Base-by-base conservation (phyloP, 202 grass and related monocot species). In the Musa balbisiana region DNA sequence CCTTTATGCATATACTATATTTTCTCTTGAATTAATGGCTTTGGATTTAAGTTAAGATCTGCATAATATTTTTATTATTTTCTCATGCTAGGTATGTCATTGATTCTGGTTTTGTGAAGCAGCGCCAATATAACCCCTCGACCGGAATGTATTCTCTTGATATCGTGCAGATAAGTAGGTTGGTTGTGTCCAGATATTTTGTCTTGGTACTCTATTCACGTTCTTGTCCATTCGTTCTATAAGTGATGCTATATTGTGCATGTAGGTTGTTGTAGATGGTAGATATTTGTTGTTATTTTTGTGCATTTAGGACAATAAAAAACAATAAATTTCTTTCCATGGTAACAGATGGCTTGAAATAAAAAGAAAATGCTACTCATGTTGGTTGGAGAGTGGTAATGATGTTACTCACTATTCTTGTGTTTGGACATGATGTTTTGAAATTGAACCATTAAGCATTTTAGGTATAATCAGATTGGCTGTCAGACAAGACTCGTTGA, bases 81-180 rank as follows among this genome's bases (percentile, higher is more conserved):
- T 70, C 33, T 70, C 33, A 16, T 70, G 14, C 78, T 82, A 97
- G 93, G 52, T 97, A 86, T 29, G 90, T 97, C 67, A 92, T 97
- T 73, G 93, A 97, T 84, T 86, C 82, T 89, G 93, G 93, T 69
- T 97, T 85, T 84, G 93, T 97, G 82, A 97, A 97, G 86, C 93
- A 97, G 69, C 90, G 84, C 0, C 90, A 93, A 51, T 97, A 97
- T 80, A 97, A 97, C 75, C 93, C 93, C 49, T 91, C 86, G 20
- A 89, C 80, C 72, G 93, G 93, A 86, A 93, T 97, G 93, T 93
- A 97, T 83, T 97, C 93, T 75, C 90, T 97, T 82, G 93, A 97
- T 91, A 82, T 93, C 64, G 88, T 97, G 76, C 86, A 97, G 64
- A 97, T 97, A 78, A 97, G 93, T 86, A 97, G 88, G 90, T 96